Percentiles rank a stretch among this genome's conserved stretches.
phyloP scores from a whole-genome alignment of 371 early-diverging fungal genomes.

The Umbelopsis sp. region DNA sequence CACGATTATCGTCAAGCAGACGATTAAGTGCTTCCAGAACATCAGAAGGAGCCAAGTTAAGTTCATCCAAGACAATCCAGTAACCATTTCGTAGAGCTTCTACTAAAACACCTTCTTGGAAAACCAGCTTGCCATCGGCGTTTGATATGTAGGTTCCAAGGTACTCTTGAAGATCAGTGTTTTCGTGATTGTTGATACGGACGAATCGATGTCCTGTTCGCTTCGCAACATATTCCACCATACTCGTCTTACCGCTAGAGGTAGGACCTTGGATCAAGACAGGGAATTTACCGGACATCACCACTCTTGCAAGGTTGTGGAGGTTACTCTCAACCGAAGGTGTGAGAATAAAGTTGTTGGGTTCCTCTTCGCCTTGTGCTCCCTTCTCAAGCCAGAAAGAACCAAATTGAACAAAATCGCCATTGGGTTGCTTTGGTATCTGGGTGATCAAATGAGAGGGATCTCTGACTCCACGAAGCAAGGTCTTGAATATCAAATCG shows the following conservation, averaged over 20 bases:
- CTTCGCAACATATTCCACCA: conserved; percentile 98
- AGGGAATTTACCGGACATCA: conserved; percentile 90
- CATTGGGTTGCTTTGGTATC: conserved; percentile 68
- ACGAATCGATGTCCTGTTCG: conserved; percentile 93
- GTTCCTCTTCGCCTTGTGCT: conserved; percentile 52
- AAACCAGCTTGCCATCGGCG: conserved; percentile 83
- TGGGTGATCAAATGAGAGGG: conserved; percentile 62
- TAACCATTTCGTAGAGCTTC: conserved; percentile 96
- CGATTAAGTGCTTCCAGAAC: conserved; percentile 99
- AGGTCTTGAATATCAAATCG: conserved; percentile 62
- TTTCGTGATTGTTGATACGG: conserved; percentile 99
- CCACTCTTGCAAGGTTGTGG: conserved; percentile 88
- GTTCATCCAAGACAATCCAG: conserved; percentile 99
- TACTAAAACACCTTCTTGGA: conserved; percentile 97
- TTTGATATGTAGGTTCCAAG: conserved; percentile 92
- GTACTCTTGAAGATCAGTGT: conserved; percentile 99
- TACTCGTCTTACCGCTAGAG: conserved; percentile 99
- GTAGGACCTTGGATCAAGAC: conserved; percentile 99
- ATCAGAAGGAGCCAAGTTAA: conserved; percentile 99
- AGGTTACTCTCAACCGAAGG: conserved; percentile 86
- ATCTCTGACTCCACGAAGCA: conserved; percentile 71
- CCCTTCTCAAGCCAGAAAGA: conserved; percentile 88
- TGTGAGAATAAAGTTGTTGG: conserved; percentile 85
- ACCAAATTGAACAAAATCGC: conserved; percentile 77
- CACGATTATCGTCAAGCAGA: conserved; percentile 98